Base-by-base conservation (phyloP, 2,329 filamentous ascomycete species). In the Talaromyces verruculosus region DNA sequence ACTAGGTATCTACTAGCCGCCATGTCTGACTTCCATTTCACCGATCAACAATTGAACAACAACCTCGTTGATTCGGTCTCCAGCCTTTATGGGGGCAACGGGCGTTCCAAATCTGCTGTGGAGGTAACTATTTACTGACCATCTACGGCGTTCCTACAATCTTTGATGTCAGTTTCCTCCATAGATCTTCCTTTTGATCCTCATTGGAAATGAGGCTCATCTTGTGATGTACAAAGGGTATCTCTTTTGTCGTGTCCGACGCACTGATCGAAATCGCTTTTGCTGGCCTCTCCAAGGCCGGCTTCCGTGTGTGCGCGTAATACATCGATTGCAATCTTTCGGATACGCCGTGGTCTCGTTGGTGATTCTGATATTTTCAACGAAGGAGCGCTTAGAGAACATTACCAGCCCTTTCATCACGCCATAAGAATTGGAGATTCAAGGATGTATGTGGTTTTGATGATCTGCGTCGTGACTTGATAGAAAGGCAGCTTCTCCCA, bases 41-140 rank as follows among this genome's bases (percentile, higher is more conserved):
- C 51, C 49, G 47, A 30, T 7, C 61, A 61, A 19, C 28, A 51
- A 8, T 65, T 69, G 41, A 60, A 70, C 61, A 59, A 68, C 10
- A 64, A 66, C 2, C 66, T 74, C 19, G 65, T 72, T 37, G 45
- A 66, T 28, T 68, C 64, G n/a, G 67, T 73, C 13, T 71, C 70
- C 57, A 64, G 49, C 39, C 67, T 71, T 58, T 69, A n/a, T 74
- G n/a, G 53, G 67, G 41, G 43, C 28, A 5, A 64, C 41, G 64
- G 58, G 58, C 53, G 63, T 74, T 19, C 70, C 73, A 1, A 73
- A 72, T 67, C 45, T 73, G 43, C 69, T 74, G 4, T 73, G 70
- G 71, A n/a, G 74, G 71, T n/a, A 73, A 74, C 64, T 74, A 70
- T 66, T 68, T 75, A 53, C 66, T 75, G 47, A 73, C 71, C 33